A percentile compares a stretch with the other conserved stretches of the same genome.
Conservation (phyloP, 1,284 basidiomycete species). For the Cystobasidium sp. region DNA sequence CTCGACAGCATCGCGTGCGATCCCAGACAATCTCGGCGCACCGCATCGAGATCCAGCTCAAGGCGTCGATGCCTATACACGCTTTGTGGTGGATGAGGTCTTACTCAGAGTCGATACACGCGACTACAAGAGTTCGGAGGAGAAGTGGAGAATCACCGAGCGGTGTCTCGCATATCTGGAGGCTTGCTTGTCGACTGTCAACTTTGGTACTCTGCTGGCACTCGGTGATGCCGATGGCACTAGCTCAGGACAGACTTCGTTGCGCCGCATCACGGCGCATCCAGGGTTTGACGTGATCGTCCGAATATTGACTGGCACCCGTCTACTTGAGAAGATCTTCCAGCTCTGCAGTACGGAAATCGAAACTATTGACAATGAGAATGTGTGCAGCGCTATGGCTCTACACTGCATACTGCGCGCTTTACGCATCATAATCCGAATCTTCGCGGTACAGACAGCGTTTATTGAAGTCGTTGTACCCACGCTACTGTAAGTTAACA, state of each 20-base stretch:
- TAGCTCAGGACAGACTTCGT: slow-evolving; percentile 44
- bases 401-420: slow-evolving; percentile 76
- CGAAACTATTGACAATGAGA: slow-evolving; percentile 72
- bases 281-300: slow-evolving; percentile 88
- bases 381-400: slow-evolving; percentile 66
- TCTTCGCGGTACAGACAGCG: slow-evolving; percentile 82
- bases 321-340: slow-evolving; percentile 72
- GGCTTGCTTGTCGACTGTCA: slow-evolving; percentile 76
- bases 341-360: slow-evolving; percentile 77
- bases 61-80: slow-evolving; percentile 78
- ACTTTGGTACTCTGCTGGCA: slow-evolving; percentile 63
- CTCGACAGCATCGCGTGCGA: slow-evolving; percentile 66
- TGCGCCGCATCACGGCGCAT: slow-evolving; percentile 64
- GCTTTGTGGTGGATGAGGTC: slow-evolving; percentile 87
- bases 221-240: slow-evolving; percentile 51
- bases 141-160: slow-evolving; percentile 86
- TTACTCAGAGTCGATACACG: slow-evolving; percentile 65
- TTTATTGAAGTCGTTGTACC: slow-evolving; percentile 89
- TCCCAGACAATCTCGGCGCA: slow-evolving; percentile 75
- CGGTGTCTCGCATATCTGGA: slow-evolving; percentile 84
- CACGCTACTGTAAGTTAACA: slow-evolving; percentile 58
- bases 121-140: slow-evolving; percentile 73
- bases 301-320: slow-evolving; percentile 73
- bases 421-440: slow-evolving; percentile 78
- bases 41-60: slow-evolving; percentile 67